Evolutionary conservation across 768 basidiomycete species (phyloP).

Genomic region (Coprinellus aureogranulatus): DNA sequence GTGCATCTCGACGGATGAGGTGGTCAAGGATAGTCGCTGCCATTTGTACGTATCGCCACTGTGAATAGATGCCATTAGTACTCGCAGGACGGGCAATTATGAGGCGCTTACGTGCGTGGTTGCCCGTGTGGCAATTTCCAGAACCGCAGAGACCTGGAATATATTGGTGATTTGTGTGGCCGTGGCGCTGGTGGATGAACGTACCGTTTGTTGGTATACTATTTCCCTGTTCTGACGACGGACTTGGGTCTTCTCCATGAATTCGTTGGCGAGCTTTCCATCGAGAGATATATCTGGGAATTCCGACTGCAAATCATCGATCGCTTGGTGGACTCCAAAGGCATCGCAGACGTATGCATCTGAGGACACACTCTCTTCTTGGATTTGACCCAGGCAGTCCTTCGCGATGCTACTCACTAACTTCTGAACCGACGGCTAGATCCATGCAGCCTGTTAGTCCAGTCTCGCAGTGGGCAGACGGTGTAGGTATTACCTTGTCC

Average conservation of each 20-base stretch:
- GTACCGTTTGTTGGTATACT: slow-evolving; percentile 51
- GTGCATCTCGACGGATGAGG: slow-evolving; percentile 62
- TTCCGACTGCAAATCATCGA: slow-evolving; percentile 49
- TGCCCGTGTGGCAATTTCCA: slow-evolving; percentile 57
- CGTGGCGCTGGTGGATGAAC: slow-evolving; percentile 5
- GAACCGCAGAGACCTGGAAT: slow-evolving; percentile 54
- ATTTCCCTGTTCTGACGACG: slow-evolving; percentile 46
- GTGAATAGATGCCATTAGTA: no score
- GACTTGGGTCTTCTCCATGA: slow-evolving; percentile 37
- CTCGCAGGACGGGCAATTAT: no score
- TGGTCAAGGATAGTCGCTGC: slow-evolving; percentile 59
- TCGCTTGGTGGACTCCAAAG: slow-evolving; percentile 45
- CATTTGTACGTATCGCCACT: slow-evolving; percentile 85
- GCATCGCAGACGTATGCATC: slow-evolving; percentile 54
- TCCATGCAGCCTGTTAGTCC: background rate
- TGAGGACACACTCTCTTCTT: slow-evolving; percentile 64
- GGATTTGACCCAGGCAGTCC: slow-evolving; percentile 58
- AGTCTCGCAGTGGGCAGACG: background rate
- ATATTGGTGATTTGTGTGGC: background rate
- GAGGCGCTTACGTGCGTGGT: slow-evolving; percentile 72
- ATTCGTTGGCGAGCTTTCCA: slow-evolving; percentile 39
- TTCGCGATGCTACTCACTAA: slow-evolving; percentile 59
- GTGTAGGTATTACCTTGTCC: slow-evolving; percentile 60
- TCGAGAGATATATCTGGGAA: slow-evolving; percentile 46
- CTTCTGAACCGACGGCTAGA: slow-evolving; percentile 74